Percentiles rank a stretch among this genome's conserved stretches.
phyloP scores from a whole-genome alignment of 768 basidiomycete species.

The Scleroderma citrinum region DNA sequence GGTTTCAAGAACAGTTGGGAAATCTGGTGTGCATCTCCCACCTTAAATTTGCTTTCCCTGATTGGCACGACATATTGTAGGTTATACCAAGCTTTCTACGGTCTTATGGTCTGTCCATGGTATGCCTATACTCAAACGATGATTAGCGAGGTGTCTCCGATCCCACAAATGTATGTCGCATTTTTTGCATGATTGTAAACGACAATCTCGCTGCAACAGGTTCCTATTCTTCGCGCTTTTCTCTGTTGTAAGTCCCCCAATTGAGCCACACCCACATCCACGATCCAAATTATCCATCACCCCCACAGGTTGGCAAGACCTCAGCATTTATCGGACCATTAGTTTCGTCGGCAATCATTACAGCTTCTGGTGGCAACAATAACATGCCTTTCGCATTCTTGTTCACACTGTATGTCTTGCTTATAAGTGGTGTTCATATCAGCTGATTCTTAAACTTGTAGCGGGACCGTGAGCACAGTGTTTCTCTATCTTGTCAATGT shows the following conservation, averaged over 20 bases:
- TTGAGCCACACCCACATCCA: too few species aligned
- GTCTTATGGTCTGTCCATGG: constrained; percentile 73
- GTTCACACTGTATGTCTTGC: constrained; percentile 51
- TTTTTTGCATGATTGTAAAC: not conserved
- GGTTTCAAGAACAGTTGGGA: constrained; percentile 85
- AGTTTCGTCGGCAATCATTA: constrained; percentile 70
- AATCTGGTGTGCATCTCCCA: constrained; percentile 44
- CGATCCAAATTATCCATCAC: not conserved
- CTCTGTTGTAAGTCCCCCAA: constrained; percentile 44
- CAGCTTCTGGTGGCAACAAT: constrained; percentile 58
- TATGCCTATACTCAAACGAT: constrained; percentile 80
- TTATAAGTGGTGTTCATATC: not conserved
- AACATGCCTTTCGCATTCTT: constrained; percentile 75
- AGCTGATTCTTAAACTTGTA: too few species aligned
- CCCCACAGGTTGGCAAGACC: constrained; percentile 57
- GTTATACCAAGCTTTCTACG: constrained; percentile 67
- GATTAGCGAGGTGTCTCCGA: constrained; percentile 73
- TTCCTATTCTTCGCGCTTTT: constrained; percentile 74
- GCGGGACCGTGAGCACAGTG: constrained; percentile 29
- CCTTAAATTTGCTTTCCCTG: not conserved
- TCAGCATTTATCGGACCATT: constrained; percentile 74
- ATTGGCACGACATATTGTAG: constrained; percentile 17
- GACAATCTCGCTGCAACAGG: constrained; percentile 25
- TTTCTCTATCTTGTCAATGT: constrained; percentile 62
- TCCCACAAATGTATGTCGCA: constrained; percentile 58